Base-by-base conservation (phyloP, 805 yeast genomes). In the Saccharomyces cerevisiae region DNA sequence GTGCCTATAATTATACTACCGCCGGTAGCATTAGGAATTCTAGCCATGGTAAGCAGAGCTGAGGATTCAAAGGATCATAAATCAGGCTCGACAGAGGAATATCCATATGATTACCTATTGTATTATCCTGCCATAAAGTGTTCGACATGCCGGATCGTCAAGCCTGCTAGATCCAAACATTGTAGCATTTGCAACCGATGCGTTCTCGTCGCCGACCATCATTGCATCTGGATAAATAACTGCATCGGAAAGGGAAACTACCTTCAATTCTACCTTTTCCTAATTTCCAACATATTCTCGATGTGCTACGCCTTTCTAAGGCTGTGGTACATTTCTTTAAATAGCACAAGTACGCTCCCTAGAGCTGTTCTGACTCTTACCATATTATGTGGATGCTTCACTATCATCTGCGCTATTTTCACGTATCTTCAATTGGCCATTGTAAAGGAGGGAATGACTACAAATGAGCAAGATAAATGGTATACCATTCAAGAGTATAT, bases 391-490 rank as follows among this genome's bases (percentile, higher is more conserved):
- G 65, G 69, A 1, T 52, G 75, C 14, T 74, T 82, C 54, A 68
- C 74, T 2, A 55, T 78, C 1, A 68, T 82, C n/a, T 70, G 77
- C 26, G 56, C 68, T 11, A 73, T 77, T 50, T 81, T 82, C 59
- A 54, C 74, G 1, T 64, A 59, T 28, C 66, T 75, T 55, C 87
- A 84, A 59, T 43, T 81, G 27, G 63, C 75, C 31, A 75, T 80
- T 57, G 70, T 86, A 1, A 77, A 75, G 57, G 74, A 79, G 46
- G 96, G 96, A 0, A 83, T 83, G 66, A 86, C 94, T 11, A 84
- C 91, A 3, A 85, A 84, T 62, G 96, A 87, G 67, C 71, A 79
- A 17, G 81, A 75, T 51, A 87, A 87, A 63, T 87, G 95, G 95
- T 79, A 72, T 21, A 81, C 76, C 3, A 74, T 87, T 13, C 82